Conservation (phyloP, 164 flowering plant genomes). For the Cinnamomum micranthum region DNA sequence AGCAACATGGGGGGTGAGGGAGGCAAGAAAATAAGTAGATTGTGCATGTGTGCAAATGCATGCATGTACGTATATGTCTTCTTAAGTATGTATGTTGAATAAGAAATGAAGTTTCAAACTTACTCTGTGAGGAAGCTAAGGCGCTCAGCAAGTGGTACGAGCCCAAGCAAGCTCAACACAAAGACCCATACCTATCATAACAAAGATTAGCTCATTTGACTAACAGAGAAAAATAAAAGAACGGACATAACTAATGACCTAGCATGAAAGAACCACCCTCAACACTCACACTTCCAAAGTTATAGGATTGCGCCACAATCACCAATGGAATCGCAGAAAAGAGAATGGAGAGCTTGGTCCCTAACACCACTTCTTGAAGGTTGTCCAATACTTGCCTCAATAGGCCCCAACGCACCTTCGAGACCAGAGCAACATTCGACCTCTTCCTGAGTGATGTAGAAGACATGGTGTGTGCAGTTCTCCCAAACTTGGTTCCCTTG, state of each 20-base stretch:
- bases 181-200: slow-evolving; percentile 78
- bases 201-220: not conserved
- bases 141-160: slow-evolving; percentile 89
- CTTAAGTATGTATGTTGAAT: not conserved
- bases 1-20: no score
- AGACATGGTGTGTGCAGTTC: slow-evolving; percentile 34
- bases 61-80: not conserved
- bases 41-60: not conserved
- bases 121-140: slow-evolving; percentile 95
- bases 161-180: slow-evolving; percentile 75
- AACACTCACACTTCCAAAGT: slow-evolving; percentile 42
- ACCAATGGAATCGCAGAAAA: slow-evolving; percentile 57
- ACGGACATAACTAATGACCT: not conserved
- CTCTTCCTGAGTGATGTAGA: slow-evolving; percentile 37
- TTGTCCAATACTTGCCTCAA: slow-evolving; percentile 34
- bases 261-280: not conserved
- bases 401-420: slow-evolving; percentile 22
- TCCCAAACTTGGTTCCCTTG: slow-evolving; percentile 13
- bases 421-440: slow-evolving; percentile 32
- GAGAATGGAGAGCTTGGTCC: slow-evolving; percentile 56
- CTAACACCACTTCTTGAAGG: slow-evolving; percentile 47
- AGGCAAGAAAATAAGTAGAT: no score
- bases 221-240: not conserved
- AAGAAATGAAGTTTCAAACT: slow-evolving; percentile 14
- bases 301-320: slow-evolving; percentile 27